Evolutionary conservation across 2,329 filamentous ascomycete species (phyloP).

Genomic region (Pleomassaria siparia): DNA sequence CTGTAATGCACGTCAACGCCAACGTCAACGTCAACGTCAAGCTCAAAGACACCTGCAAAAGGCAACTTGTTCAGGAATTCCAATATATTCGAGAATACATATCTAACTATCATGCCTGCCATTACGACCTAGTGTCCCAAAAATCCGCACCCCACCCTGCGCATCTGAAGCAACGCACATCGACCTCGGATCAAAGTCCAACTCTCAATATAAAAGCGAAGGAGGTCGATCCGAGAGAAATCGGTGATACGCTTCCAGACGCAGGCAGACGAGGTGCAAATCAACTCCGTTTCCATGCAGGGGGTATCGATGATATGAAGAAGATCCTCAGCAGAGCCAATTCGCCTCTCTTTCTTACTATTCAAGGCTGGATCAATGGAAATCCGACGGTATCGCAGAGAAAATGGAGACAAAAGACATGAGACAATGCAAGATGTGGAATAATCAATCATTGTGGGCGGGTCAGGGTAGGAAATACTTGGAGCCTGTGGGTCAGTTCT

Average conservation of each 20-base stretch:
- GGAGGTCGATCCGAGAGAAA: not conserved
- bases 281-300: slow-evolving; percentile 4
- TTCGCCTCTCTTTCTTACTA: not conserved
- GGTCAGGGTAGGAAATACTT: not conserved
- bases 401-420: not conserved
- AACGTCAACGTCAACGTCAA: not conserved
- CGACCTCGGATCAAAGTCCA: not conserved
- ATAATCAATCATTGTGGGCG: too few relatives aligned
- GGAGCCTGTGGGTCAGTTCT: not conserved
- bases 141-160: not conserved
- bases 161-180: not conserved
- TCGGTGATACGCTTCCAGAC: not conserved
- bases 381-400: not conserved
- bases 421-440: slow-evolving; percentile 17
- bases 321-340: not conserved
- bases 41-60: too few relatives aligned
- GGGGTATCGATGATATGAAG: slow-evolving; percentile 2
- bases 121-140: not conserved
- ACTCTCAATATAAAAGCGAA: not conserved
- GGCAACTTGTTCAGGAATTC: not conserved
- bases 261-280: not conserved
- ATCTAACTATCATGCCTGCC: not conserved
- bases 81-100: not conserved
- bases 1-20: not conserved
- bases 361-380: not conserved